These are phyloP conservation scores for Pleurozium schreberi DNA, from an alignment of 225 moss, liverwort and hornwort species.

Conservation along the genomic window DNA sequence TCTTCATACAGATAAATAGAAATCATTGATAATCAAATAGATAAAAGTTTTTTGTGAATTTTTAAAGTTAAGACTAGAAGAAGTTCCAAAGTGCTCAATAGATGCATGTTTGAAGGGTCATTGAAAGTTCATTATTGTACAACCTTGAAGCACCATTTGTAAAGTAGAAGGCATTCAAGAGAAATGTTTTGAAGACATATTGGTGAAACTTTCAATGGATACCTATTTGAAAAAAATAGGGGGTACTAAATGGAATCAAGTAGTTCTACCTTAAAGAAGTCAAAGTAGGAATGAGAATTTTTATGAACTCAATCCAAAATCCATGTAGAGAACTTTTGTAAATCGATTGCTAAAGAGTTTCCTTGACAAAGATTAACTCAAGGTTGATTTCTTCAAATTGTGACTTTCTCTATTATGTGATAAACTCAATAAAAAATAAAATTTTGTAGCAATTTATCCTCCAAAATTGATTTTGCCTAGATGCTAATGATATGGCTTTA, in stretches of 20 bases:
- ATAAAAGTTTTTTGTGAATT: not conserved
- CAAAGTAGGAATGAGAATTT: not conserved
- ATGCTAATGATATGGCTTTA: not conserved
- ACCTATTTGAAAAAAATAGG: not conserved
- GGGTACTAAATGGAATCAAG: not conserved
- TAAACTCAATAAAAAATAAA: no score
- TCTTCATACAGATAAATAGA: not conserved
- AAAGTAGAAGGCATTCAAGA: no score
- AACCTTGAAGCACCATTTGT: not conserved
- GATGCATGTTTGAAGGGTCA: not conserved
- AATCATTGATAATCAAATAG: not conserved
- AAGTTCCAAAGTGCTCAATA: not conserved
- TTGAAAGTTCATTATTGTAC: not conserved
- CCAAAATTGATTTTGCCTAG: accelerated
- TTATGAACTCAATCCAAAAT: accelerated
- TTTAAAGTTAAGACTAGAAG: not conserved
- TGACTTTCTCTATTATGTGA: not conserved
- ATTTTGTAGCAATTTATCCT: not conserved
- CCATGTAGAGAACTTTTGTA: accelerated
- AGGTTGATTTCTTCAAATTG: not conserved
- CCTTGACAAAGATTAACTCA: accelerated
- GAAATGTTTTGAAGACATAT: not conserved
- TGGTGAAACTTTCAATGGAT: not conserved
- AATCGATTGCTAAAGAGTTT: accelerated
- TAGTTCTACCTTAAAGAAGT: accelerated